Evolutionary conservation across 2,329 filamentous ascomycete species (phyloP), one percentile per base, ranked within the genome.

Genomic region (Exophiala aquamarina): DNA sequence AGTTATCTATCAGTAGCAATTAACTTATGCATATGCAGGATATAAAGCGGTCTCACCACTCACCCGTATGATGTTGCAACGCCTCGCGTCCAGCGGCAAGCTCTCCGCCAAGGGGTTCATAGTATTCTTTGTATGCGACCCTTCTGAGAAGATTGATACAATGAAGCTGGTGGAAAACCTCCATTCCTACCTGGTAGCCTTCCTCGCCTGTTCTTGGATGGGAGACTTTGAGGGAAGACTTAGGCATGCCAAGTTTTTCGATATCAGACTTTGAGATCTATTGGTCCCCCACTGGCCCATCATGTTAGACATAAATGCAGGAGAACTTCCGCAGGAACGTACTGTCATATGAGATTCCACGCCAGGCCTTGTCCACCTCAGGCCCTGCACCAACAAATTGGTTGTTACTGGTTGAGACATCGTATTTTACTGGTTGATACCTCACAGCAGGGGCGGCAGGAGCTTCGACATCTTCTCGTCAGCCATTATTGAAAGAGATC

Each of bases 111-210:
- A 46, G 38, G 19, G 48, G 42, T 28, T 50, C 50, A 3, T 72
- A 61, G 53, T 78, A 74, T 5, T 75, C 73, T 47, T 69, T 73
- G 57, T 76, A 75, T 3, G 72, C 71, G 7, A 73, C 69, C 56
- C 77, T 72, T 10, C 74, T 61, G 57, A 70, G 61, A 28, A 76
- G 57, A 57, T 77, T 77, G 29, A 77, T 63, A 60, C 74, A 77
- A 58, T 76, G 74, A 26, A 78, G 66, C 56, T 76, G 76, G 61
- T 81, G 78, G 63, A 81, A 81, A 0, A 79, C 77, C 57, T 81
- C 77, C 3, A 81, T 64, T 0, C 75, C 80, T 0, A 80, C 78
- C n/a, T 79, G 70, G 56, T 82, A 83, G 1, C 79, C 80, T 29
- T 73, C 71, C 47, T 77, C 70, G 14, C 79, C 81, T 1, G 79